phyloP scores from a whole-genome alignment of 495 filamentous ascomycete species.

The Amorphotheca resinae region DNA sequence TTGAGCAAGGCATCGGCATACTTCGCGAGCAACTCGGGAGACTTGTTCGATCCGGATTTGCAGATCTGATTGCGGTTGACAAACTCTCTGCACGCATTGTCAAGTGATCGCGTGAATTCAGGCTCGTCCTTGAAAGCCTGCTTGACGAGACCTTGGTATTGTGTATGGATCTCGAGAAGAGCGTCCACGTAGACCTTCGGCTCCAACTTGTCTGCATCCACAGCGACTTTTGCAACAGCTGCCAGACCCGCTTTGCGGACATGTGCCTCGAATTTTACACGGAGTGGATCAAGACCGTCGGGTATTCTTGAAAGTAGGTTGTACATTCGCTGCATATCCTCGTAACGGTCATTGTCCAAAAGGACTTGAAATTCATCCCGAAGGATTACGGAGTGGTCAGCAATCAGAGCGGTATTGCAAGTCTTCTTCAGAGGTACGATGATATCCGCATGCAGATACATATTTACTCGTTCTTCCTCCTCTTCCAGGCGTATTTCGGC shows the following conservation, averaged over 20 bases:
- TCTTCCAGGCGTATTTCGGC: constrained; percentile 84
- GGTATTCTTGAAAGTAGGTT: constrained; percentile 79
- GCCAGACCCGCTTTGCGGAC: constrained; percentile 78
- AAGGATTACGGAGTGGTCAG: constrained; percentile 67
- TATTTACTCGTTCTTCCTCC: constrained; percentile 84
- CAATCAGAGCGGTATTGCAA: constrained; percentile 82
- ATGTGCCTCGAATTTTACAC: constrained; percentile 81
- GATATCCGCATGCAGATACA: constrained; percentile 89
- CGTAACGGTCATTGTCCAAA: constrained; percentile 88
- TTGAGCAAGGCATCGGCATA: constrained; percentile 91
- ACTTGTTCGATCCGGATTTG: constrained; percentile 81
- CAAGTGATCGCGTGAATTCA: constrained; percentile 90
- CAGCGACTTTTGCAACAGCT: constrained; percentile 83
- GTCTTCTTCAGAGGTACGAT: constrained; percentile 68
- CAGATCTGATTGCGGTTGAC: constrained; percentile 95
- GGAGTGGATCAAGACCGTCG: constrained; percentile 83
- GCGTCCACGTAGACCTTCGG: constrained; percentile 96
- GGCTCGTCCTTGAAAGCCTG: constrained; percentile 89
- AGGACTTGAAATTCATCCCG: constrained; percentile 93
- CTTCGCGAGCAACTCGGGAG: constrained; percentile 87
- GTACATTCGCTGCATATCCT: constrained; percentile 96
- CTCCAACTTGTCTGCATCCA: constrained; percentile 81
- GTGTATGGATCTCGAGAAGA: constrained; percentile 81
- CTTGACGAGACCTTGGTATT: constrained; percentile 85
- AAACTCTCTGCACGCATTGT: constrained; percentile 95